These are phyloP conservation scores for Fusarium heterosporum DNA, from an alignment of 2,329 filamentous ascomycete genomes.

Conservation along the genomic window DNA sequence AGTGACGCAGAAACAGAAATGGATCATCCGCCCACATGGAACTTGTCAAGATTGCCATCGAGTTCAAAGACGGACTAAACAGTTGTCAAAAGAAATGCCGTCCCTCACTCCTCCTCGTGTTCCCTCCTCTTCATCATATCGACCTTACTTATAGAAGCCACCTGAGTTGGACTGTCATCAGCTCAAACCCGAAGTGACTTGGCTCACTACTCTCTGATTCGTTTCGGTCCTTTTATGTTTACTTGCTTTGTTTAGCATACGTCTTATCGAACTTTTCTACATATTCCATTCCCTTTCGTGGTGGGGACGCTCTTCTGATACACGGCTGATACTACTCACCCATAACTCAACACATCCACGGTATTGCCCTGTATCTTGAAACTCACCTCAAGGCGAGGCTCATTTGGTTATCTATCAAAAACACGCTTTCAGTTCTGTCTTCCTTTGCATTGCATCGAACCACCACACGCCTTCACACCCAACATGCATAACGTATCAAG, in stretches of 20 bases:
- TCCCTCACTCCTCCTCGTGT: slow-evolving; percentile 11
- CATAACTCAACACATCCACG: slow-evolving; percentile 30
- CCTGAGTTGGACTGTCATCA: background rate
- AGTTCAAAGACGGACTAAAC: background rate
- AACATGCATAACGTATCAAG: slow-evolving; percentile 42
- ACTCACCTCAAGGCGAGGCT: background rate
- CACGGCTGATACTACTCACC: slow-evolving; percentile 35
- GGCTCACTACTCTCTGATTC: slow-evolving; percentile 10
- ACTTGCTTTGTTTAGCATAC: slow-evolving; percentile 17
- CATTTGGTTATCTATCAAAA: slow-evolving; percentile 20
- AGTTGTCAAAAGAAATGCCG: slow-evolving; percentile 26
- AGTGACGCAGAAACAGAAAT: slow-evolving; percentile 15
- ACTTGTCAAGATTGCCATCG: background rate
- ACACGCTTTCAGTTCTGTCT: slow-evolving; percentile 7
- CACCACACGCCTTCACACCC: slow-evolving; percentile 6
- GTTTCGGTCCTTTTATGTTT: slow-evolving; percentile 13
- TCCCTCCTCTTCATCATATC: background rate
- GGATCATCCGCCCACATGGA: background rate
- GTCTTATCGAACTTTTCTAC: slow-evolving; percentile 23
- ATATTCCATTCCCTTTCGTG: slow-evolving; percentile 16
- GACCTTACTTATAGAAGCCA: background rate
- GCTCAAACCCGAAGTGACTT: background rate
- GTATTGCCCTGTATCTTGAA: slow-evolving; percentile 16
- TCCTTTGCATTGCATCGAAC: slow-evolving; percentile 2
- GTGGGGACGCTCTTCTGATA: slow-evolving; percentile 32